phyloP scores from a whole-genome alignment of 2,329 filamentous ascomycete species.

The Thelonectria olida region DNA sequence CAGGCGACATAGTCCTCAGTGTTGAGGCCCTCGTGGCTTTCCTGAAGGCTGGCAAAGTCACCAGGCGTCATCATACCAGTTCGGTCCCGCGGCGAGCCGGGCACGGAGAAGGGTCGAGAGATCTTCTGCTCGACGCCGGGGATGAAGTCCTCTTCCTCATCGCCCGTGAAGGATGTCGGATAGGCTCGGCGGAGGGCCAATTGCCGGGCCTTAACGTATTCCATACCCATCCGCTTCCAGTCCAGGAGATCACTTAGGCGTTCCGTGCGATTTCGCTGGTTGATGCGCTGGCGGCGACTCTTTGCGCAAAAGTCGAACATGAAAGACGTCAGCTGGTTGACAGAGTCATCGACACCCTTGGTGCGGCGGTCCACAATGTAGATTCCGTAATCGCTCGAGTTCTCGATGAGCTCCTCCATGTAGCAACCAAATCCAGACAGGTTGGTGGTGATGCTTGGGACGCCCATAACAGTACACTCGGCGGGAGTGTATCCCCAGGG shows the following conservation, averaged over 20 bases:
- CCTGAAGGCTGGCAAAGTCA: conserved; percentile 95
- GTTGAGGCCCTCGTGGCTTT: conserved; percentile 89
- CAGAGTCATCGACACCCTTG: conserved; percentile 96
- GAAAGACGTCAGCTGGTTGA: conserved; percentile 86
- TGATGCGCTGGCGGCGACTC: conserved; percentile 95
- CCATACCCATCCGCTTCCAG: conserved; percentile 99
- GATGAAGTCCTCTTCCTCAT: conserved; percentile 89
- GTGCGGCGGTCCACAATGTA: conserved; percentile 96
- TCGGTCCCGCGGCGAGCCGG: conserved; percentile 89
- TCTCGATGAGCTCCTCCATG: conserved; percentile 99
- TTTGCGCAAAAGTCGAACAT: conserved; percentile 97
- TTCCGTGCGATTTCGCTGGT: conserved; percentile 97
- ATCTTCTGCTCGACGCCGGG: conserved; percentile 95
- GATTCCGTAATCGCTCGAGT: conserved; percentile 97
- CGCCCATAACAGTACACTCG: conserved; percentile 98
- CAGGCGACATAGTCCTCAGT: conserved; percentile 98
- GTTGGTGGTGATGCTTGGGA: conserved; percentile 98
- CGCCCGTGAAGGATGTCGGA: conserved; percentile 82
- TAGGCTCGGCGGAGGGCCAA: conserved; percentile 92
- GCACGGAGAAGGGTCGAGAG: conserved; percentile 90
- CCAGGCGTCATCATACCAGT: conserved; percentile 99
- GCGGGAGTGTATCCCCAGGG: conserved; percentile 99
- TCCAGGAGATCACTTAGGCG: conserved; percentile 93
- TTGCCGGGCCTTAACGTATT: conserved; percentile 97
- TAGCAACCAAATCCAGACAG: conserved; percentile 98